These are phyloP conservation scores for Tephrocybe rancida DNA, from an alignment of 768 basidiomycete species.

Conservation along the genomic window DNA sequence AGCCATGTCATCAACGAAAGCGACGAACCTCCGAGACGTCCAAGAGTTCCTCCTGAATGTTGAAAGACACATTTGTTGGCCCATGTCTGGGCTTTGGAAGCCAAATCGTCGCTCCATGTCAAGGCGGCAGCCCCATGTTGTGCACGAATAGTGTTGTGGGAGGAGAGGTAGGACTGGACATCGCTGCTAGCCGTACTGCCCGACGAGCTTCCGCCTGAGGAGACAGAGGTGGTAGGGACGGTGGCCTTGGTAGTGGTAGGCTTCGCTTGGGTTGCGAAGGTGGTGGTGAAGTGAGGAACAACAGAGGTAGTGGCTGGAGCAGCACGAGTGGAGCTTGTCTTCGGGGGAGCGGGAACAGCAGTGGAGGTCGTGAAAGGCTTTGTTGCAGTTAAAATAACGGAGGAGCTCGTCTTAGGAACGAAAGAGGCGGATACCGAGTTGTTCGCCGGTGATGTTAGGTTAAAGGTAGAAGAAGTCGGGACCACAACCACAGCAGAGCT, in stretches of 20 bases:
- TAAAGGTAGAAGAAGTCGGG: conserved; percentile 5
- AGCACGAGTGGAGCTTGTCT: conserved; percentile 16
- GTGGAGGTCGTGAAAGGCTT: conserved; percentile 15
- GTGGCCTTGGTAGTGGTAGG: conserved; percentile 19
- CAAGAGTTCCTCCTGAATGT: conserved; percentile 70
- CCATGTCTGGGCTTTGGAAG: conserved; percentile 69
- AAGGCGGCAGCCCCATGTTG: conserved; percentile 65
- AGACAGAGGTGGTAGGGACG: conserved; percentile 13
- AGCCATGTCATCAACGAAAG: background rate
- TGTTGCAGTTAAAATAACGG: conserved; percentile 1
- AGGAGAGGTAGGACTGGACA: conserved; percentile 52
- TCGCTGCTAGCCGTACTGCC: conserved; percentile 41
- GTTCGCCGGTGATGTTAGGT: background rate
- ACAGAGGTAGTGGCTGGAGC: conserved; percentile 17
- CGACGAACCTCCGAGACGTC: conserved; percentile 60
- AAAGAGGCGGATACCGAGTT: background rate
- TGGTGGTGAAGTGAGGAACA: conserved; percentile 13
- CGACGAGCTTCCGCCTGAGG: conserved; percentile 14
- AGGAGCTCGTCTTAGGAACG: background rate
- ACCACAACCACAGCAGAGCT: background rate
- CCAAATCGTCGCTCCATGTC: conserved; percentile 64
- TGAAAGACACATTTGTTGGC: conserved; percentile 67
- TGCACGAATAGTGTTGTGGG: conserved; percentile 65
- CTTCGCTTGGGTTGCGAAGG: conserved; percentile 14
- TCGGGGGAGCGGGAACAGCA: conserved; percentile 10